Percentiles rank a stretch among this genome's conserved stretches.
These are phyloP conservation scores for Rehmannia glutinosa DNA, from an alignment of 257 asterid species.

Conservation along the genomic window DNA sequence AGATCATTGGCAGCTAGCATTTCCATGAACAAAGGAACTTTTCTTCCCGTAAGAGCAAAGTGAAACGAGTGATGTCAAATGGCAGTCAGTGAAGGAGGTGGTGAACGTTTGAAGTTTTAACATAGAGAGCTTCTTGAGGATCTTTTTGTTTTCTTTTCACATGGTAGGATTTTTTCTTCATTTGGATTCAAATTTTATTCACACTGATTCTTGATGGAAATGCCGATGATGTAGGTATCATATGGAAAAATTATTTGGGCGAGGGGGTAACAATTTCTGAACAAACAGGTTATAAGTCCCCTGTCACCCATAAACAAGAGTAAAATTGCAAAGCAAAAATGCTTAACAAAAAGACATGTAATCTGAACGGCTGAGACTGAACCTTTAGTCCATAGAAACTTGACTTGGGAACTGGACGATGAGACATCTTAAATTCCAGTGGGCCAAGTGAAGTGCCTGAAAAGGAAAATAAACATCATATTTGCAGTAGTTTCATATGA, in stretches of 20 bases:
- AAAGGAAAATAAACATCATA: constrained; percentile 20
- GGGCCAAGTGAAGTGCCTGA: constrained; percentile 31
- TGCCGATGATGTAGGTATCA: not conserved
- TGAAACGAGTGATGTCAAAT: not conserved
- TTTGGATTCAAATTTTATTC: not conserved
- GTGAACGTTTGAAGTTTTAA: not conserved
- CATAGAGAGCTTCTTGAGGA: not conserved
- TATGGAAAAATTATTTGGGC: not conserved
- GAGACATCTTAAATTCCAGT: constrained; percentile 19
- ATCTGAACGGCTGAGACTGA: not conserved
- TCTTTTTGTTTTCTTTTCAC: not conserved
- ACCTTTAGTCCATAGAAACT: constrained; percentile 31
- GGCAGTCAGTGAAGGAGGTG: not conserved
- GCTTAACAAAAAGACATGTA: not conserved
- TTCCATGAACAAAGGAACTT: not conserved
- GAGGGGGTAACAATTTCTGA: not conserved
- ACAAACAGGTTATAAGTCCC: not conserved
- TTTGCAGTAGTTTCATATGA: not conserved
- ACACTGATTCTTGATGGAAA: not conserved
- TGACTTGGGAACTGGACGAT: constrained; percentile 21
- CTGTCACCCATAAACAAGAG: not conserved
- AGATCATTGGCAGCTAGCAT: not conserved
- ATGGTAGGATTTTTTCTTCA: not conserved
- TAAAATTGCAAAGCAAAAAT: not conserved
- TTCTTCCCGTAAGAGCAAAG: not conserved